Percentiles rank a stretch among this genome's conserved stretches.
These are phyloP conservation scores for Arabis alpina DNA, from an alignment of 345 rosid genomes.

Conservation along the genomic window DNA sequence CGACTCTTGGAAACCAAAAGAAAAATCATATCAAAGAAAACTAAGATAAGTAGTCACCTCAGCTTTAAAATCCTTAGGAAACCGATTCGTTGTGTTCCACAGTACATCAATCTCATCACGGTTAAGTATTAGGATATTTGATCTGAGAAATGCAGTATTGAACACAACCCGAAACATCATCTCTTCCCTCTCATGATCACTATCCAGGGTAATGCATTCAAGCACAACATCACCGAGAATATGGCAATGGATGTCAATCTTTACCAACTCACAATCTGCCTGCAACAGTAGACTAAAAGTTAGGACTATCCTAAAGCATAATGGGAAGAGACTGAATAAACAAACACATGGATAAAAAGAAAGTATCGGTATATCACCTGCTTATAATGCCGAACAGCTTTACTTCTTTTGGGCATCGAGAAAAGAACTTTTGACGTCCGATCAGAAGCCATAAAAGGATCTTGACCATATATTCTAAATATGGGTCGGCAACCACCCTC, in stretches of 20 bases:
- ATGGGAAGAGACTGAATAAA: constrained; percentile 17
- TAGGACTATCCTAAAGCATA: constrained; percentile 29
- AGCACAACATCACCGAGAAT: constrained; percentile 81
- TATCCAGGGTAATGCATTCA: constrained; percentile 66
- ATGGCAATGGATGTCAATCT: constrained; percentile 72
- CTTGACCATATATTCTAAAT: constrained; percentile 75
- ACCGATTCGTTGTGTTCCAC: constrained; percentile 66
- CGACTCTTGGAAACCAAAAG: not conserved
- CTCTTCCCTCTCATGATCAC: constrained; percentile 63
- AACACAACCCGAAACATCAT: constrained; percentile 83
- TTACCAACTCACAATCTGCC: constrained; percentile 68
- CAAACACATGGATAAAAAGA: constrained; percentile 13
- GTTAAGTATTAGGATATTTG: constrained; percentile 66
- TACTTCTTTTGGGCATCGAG: constrained; percentile 66
- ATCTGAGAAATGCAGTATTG: constrained; percentile 72
- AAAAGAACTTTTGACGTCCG: constrained; percentile 65
- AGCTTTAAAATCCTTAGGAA: constrained; percentile 70
- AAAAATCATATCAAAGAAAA: not conserved
- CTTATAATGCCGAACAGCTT: constrained; percentile 58
- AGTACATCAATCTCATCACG: constrained; percentile 69
- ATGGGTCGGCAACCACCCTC: constrained; percentile 78
- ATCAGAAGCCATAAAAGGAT: constrained; percentile 66
- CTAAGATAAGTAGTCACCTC: constrained; percentile 54
- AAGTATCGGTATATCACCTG: constrained; percentile 52
- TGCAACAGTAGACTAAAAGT: constrained; percentile 52